Base-by-base conservation (phyloP, 805 yeast species). In the Metschnikowia vanudenii region DNA sequence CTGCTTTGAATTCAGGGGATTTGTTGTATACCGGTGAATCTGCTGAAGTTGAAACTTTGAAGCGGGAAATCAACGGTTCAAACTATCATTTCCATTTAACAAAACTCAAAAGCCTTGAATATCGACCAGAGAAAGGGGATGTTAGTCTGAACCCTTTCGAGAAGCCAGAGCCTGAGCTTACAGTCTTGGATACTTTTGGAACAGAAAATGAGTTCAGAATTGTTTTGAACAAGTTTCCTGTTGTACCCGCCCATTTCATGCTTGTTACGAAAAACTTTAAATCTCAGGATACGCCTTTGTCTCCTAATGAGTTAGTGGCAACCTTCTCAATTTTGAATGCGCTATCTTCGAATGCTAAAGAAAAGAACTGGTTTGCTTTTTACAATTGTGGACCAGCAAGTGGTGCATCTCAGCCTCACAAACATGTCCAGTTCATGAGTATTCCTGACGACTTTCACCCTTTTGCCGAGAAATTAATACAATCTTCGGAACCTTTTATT, bases 381-480 rank as follows among this genome's bases (percentile, higher is more conserved):
- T 92, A 81, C 75, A 92, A 92, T 65, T 82, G 88, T 60, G 99
- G 99, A 7, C 81, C 82, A 16, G 76, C 81, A 55, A 81, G 95
- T 51, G 99, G 98, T 1, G 96, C 96, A n/a, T 89, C 97, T 0
- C 94, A 90, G 59, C 84, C 87, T 39, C 99, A 92, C 69, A 89
- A 88, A 62, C 99, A 92, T 67, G 66, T 94, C 52, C 99, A 94
- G 67, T 82, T 91, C 65, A 71, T 92, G 76, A 74, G 81, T 37
- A 69, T 87, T 37, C 95, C 96, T 1, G 62, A 68, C 7, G 68
- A 73, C 18, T 83, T 81, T 61, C 65, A 64, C 1, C 78, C 86
- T 6, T 81, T 78, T 60, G 85, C 88, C 42, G 83, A 80, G 38
- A 37, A 22, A 1, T 41, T 69, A n/a, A 61, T 62, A 2, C 58